phyloP scores from a whole-genome alignment of 352 stramenopile species.

The Blastocystis sp. region DNA sequence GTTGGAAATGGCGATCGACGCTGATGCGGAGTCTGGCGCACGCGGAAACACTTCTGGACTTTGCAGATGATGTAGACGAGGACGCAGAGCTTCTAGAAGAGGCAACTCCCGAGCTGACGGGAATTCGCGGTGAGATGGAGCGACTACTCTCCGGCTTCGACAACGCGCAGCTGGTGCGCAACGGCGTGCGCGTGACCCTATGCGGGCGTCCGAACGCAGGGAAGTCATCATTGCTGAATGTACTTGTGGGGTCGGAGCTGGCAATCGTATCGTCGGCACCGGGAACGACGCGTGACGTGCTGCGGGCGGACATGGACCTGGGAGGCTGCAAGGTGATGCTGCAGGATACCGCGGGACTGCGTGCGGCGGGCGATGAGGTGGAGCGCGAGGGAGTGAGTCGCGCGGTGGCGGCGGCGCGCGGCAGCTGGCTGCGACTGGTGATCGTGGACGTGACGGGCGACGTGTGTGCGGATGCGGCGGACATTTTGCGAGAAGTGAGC shows the following conservation, averaged over 20 bases:
- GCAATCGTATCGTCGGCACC: constrained; percentile 71
- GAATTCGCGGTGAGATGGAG: constrained; percentile 8
- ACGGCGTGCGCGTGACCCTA: constrained; percentile 65
- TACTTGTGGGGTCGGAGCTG: constrained; percentile 68
- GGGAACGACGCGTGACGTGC: constrained; percentile 74
- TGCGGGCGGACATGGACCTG: constrained; percentile 73
- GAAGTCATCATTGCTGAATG: constrained; percentile 74
- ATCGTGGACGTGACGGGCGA: constrained; percentile 7
- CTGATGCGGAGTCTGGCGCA: constrained; percentile 72
- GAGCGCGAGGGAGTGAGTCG: constrained; percentile 37
- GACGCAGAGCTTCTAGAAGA: constrained; percentile 65
- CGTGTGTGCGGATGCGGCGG: not conserved
- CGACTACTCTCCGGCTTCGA: not conserved
- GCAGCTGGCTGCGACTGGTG: not conserved
- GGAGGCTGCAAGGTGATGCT: constrained; percentile 71
- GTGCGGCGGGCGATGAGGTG: constrained; percentile 59
- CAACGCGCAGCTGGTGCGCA: not conserved
- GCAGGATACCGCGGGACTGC: constrained; percentile 74
- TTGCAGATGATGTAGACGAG: constrained; percentile 76
- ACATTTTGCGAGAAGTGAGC: not conserved
- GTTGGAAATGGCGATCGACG: constrained; percentile 70
- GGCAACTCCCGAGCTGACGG: not conserved
- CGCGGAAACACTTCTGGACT: constrained; percentile 73
- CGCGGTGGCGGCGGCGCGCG: not conserved
- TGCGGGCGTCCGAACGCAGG: constrained; percentile 72